Conservation (phyloP, 495 filamentous ascomycete species). For the Neurospora sp. region DNA sequence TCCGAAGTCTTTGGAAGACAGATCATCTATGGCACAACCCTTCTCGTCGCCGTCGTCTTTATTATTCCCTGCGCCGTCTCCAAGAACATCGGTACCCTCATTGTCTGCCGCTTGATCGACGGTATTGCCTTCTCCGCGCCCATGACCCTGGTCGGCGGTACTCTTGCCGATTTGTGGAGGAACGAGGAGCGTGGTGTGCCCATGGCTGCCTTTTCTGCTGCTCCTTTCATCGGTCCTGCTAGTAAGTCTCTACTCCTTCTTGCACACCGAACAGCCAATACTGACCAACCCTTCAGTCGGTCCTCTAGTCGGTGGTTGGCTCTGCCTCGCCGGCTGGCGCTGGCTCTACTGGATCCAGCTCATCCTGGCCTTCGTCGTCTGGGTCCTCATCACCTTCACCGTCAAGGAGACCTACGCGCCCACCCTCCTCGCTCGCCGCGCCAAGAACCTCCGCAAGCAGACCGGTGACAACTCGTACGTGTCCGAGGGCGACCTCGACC, state of each 20-base stretch:
- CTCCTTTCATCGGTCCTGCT: constrained; percentile 69
- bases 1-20: constrained; percentile 62
- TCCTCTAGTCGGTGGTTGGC: constrained; percentile 66
- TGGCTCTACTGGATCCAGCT: constrained; percentile 83
- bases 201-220: constrained; percentile 78
- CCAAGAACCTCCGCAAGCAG: constrained; percentile 54
- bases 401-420: constrained; percentile 76
- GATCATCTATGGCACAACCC: constrained; percentile 54
- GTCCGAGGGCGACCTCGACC: constrained; percentile 64
- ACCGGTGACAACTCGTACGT: constrained; percentile 57
- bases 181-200: constrained; percentile 76
- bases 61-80: constrained; percentile 68
- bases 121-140: constrained; percentile 76
- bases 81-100: constrained; percentile 61
- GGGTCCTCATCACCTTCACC: constrained; percentile 65
- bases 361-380: constrained; percentile 56
- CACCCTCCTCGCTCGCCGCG: constrained; percentile 53
- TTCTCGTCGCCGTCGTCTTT: constrained; percentile 61
- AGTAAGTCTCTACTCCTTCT: constrained; percentile 23
- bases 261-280: background rate
- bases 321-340: constrained; percentile 59
- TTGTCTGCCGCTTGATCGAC: constrained; percentile 64
- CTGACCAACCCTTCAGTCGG: constrained; percentile 31
- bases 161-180: constrained; percentile 69
- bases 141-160: constrained; percentile 76